These are phyloP conservation scores for Colletotrichum gigasporum DNA, from an alignment of 2,329 filamentous ascomycete species.

Conservation along the genomic window DNA sequence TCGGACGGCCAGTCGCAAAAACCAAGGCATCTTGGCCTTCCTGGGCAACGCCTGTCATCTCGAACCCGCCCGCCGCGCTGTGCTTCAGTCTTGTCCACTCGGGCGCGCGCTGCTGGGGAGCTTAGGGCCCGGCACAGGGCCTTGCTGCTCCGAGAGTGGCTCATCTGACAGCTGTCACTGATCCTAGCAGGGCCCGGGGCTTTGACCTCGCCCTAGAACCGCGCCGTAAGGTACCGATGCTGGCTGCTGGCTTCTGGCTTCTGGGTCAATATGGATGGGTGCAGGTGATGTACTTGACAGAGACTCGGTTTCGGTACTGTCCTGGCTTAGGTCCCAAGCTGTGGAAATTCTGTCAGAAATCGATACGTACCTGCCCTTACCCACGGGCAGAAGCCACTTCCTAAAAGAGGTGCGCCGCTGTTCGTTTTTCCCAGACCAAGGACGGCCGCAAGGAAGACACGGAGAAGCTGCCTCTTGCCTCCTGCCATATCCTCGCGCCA, in stretches of 20 bases:
- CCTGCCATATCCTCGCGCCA: neutral
- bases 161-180: slow-evolving; percentile 23
- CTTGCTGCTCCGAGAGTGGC: slow-evolving; percentile 10
- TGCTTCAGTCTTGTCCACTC: too few species aligned
- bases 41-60: neutral
- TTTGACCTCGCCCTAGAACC: neutral
- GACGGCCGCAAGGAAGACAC: neutral
- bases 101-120: too few species aligned
- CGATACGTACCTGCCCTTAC: too few species aligned
- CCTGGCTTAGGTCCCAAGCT: too few species aligned
- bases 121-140: too few species aligned
- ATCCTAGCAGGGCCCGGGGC: neutral
- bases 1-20: neutral
- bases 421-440: slow-evolving; percentile 5
- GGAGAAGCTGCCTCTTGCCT: slow-evolving; percentile 3
- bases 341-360: too few species aligned
- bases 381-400: too few species aligned
- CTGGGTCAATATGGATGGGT: too few species aligned
- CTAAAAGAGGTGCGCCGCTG: neutral
- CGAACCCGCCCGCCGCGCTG: too few species aligned
- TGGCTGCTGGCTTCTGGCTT: too few species aligned
- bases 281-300: too few species aligned
- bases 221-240: neutral
- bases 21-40: neutral
- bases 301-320: too few species aligned